phyloP scores from a whole-genome alignment of 768 basidiomycete species.

The Gyrodon lividus region DNA sequence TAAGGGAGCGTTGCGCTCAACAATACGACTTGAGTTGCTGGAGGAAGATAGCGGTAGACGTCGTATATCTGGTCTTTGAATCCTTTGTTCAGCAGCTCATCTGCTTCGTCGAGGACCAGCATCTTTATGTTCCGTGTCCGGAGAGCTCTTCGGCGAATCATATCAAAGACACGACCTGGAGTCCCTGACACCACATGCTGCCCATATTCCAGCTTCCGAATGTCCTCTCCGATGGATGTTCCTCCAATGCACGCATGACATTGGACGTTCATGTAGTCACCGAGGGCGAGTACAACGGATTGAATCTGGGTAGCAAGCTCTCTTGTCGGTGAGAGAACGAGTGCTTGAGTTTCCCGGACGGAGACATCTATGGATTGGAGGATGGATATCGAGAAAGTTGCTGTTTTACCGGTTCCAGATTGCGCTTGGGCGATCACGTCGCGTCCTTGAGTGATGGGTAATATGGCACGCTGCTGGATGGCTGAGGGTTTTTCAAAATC shows the following conservation, averaged over 20 bases:
- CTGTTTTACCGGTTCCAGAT: conserved; percentile 99
- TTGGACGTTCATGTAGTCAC: conserved; percentile 99
- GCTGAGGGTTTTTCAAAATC: conserved; percentile 99
- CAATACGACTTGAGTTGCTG: conserved; percentile 94
- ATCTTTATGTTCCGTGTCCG: conserved; percentile 98
- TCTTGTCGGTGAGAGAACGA: conserved; percentile 96
- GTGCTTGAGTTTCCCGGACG: conserved; percentile 92
- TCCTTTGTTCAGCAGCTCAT: conserved; percentile 95
- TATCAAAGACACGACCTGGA: conserved; percentile 97
- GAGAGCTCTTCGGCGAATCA: conserved; percentile 92
- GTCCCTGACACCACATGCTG: conserved; percentile 98
- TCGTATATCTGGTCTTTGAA: conserved; percentile 99
- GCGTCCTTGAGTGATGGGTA: conserved; percentile 92
- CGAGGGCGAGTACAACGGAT: conserved; percentile 91
- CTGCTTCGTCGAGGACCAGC: conserved; percentile 92
- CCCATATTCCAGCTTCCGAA: conserved; percentile 94
- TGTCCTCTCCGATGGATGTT: conserved; percentile 96
- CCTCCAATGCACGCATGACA: conserved; percentile 99
- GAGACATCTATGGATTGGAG: conserved; percentile 97
- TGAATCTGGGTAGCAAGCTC: conserved; percentile 99
- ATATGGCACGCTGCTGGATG: conserved; percentile 96
- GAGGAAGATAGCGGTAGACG: conserved; percentile 95
- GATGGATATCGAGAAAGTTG: conserved; percentile 97
- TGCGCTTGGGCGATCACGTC: conserved; percentile 99
- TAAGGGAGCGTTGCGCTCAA: conserved; percentile 95